Percentiles rank a stretch among this genome's conserved stretches.
These are phyloP conservation scores for Pseudocercospora pini-densiflorae DNA, from an alignment of 2,329 filamentous ascomycete species.

Conservation along the genomic window DNA sequence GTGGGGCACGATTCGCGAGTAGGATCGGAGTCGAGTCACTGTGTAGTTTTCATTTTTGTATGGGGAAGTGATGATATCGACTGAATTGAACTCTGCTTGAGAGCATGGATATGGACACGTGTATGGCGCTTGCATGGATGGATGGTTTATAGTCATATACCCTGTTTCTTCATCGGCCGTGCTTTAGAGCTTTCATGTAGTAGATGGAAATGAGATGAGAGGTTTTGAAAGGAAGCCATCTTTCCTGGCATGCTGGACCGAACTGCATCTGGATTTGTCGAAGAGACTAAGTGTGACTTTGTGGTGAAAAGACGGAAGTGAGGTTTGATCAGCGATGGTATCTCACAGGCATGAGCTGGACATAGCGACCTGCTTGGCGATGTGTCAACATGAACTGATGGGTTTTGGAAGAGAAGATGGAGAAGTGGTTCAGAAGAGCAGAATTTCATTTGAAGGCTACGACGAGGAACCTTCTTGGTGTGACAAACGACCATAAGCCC, in stretches of 20 bases:
- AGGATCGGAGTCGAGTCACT: not conserved
- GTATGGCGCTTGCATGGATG: not conserved
- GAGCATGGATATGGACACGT: not conserved
- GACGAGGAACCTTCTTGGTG: not conserved
- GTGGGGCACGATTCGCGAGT: conserved; percentile 31
- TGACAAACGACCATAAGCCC: not conserved
- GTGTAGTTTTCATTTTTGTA: not conserved
- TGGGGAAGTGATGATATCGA: not conserved
- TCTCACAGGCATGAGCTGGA: not conserved
- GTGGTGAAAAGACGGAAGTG: not conserved
- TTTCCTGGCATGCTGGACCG: not conserved
- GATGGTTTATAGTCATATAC: not conserved
- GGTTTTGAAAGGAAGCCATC: not conserved
- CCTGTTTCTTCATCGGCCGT: not conserved
- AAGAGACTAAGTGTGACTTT: not conserved
- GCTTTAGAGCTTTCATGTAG: not conserved
- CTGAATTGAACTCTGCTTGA: not conserved
- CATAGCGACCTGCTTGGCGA: no score
- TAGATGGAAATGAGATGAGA: not conserved
- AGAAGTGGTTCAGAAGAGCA: not conserved
- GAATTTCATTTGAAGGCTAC: not conserved
- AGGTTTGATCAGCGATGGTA: not conserved
- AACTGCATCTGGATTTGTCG: not conserved
- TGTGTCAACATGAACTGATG: no score
- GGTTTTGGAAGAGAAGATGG: no score